phyloP scores from a whole-genome alignment of 306 rosid genomes.

The Cercis canadensis region DNA sequence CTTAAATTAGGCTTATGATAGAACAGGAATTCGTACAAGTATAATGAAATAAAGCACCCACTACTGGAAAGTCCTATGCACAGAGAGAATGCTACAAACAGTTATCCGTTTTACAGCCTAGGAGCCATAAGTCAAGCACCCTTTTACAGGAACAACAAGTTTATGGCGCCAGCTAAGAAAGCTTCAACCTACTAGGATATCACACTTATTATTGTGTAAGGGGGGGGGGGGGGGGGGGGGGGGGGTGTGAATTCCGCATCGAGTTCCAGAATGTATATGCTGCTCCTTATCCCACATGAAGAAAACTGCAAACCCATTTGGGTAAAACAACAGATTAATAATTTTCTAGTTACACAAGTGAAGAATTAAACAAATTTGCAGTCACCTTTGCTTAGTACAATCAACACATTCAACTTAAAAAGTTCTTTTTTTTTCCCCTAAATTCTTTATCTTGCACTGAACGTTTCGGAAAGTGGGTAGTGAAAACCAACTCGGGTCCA shows the following conservation, averaged over 20 bases:
- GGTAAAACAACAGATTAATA: neutral
- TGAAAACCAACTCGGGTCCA: neutral
- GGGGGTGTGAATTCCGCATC: neutral
- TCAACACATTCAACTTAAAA: neutral
- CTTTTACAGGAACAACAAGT: constrained; percentile 2
- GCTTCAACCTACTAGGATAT: constrained; percentile 23
- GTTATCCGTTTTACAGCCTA: constrained; percentile 11
- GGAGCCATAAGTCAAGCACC: constrained; percentile 17
- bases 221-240: neutral
- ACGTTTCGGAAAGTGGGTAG: too few relatives aligned
- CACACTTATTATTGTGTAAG: constrained; percentile 8
- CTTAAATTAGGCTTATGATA: neutral
- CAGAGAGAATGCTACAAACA: constrained; percentile 1
- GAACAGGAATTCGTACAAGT: neutral
- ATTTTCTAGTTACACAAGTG: neutral
- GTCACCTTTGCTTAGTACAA: neutral
- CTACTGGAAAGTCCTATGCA: constrained; percentile 18
- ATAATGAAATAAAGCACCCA: constrained; percentile 2
- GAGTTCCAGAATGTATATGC: constrained; percentile 7
- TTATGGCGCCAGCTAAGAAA: constrained; percentile 1
- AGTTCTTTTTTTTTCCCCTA: neutral
- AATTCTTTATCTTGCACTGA: neutral
- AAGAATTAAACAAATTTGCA: neutral
- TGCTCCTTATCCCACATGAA: constrained; percentile 33
- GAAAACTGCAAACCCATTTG: constrained; percentile 38